Evolutionary conservation across 257 asterid species (phyloP), one percentile per base, ranked within the genome.

Genomic region (Capsicum pubescens): DNA sequence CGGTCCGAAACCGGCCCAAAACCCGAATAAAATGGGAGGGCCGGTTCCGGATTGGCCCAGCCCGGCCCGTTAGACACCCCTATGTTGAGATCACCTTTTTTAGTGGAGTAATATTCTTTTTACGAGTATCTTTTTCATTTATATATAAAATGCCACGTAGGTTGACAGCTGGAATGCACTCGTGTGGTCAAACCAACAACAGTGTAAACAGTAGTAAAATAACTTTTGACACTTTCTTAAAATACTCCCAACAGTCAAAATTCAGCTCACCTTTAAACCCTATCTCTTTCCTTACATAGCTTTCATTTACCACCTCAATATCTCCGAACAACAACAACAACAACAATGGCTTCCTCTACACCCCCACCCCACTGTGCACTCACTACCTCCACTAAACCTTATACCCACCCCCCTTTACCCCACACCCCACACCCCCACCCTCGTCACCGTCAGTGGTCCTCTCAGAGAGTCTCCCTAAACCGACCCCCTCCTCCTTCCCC

Each of bases 311-410:
- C 32, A 26, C 32, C 32, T 26, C 32, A 26, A 26, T 1, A 4
- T 44, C 5, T 68, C 21, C 11, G 3, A 35, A 14, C 55, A 69
- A 7, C 86, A 56, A 95, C 94, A 97, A 98, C 98, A 35, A 14
- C 55, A 69, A 7, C 86, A 56, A 95, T 95, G 98, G 99, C 98
- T 76, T 95, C 97, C 72, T 91, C 98, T 3, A 95, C 99, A 87
- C 95, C 99, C 87, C 97, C 99, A 13, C 92, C 97, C 69, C 93
- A 92, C 90, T 92, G 91, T 84, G 72, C 97, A 4, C 92, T 94
- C 77, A 93, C 95, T 90, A 89, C 99, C 87, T n/a, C 95, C 26
- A 94, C 95, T 35, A 94, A 92, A 89, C 94, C 98, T 92, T 89
- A 91, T 84, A 87, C 84, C 68, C 86, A 78, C 92, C 32, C 32